Percentiles rank a stretch among this genome's conserved stretches.
Conservation (phyloP, 2,329 filamentous ascomycete species). For the Fusarium acutatum region DNA sequence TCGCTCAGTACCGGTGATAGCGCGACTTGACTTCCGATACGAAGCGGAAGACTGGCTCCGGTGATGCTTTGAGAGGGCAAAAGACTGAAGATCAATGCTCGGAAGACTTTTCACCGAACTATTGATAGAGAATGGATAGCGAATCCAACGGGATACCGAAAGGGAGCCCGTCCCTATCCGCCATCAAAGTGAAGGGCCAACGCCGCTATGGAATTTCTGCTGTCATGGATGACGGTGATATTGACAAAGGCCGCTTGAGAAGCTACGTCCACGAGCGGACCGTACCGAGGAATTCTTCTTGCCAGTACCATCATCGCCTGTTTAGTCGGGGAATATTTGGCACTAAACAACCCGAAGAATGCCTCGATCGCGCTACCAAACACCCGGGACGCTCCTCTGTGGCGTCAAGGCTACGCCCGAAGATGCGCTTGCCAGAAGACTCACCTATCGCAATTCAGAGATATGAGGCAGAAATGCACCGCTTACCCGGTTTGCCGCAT, state of each 20-base stretch:
- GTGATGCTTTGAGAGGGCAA: fast-evolving
- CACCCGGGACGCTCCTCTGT: neutral
- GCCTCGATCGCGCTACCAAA: neutral
- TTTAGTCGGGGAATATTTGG: no score
- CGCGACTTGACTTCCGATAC: neutral
- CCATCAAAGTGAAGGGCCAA: no score
- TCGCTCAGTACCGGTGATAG: fast-evolving
- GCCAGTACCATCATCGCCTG: no score
- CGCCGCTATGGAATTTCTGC: no score
- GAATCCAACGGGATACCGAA: no score
- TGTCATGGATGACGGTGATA: no score
- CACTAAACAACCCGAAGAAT: neutral
- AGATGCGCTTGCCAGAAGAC: fast-evolving
- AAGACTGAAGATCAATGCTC: neutral
- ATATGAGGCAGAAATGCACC: neutral
- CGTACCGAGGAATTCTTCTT: no score
- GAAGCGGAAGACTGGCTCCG: neutral
- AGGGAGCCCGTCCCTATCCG: no score
- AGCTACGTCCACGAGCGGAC: no score
- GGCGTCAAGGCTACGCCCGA: neutral
- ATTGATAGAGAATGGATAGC: no score
- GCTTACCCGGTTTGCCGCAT: neutral
- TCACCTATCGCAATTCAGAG: fast-evolving
- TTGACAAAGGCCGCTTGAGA: no score
- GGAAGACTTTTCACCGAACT: fast-evolving